phyloP scores from a whole-genome alignment of 331 rosid species.

The Cydonia oblonga region DNA sequence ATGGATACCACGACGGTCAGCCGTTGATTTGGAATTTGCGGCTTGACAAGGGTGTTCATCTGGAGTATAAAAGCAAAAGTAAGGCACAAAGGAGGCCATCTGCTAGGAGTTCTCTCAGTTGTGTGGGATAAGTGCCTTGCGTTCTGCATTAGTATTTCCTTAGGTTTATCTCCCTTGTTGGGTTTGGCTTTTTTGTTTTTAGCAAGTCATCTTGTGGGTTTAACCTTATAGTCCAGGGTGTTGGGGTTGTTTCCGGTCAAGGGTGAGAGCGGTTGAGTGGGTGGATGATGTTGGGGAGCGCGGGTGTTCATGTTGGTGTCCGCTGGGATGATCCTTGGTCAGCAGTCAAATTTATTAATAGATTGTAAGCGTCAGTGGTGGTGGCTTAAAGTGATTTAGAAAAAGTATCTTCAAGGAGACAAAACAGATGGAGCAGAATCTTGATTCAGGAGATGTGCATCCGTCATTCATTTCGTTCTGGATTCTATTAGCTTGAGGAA shows the following conservation, averaged over 20 bases:
- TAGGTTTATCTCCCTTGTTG: neutral
- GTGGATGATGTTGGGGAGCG: neutral
- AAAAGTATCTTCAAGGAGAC: slow-evolving; percentile 52
- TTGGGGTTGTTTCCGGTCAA: neutral
- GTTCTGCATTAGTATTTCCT: neutral
- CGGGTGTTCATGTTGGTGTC: slow-evolving; percentile 4
- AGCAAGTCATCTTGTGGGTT: slow-evolving; percentile 1
- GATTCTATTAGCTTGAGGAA: slow-evolving; percentile 81
- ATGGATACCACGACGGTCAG: slow-evolving; percentile 1
- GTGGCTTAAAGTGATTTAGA: slow-evolving; percentile 38
- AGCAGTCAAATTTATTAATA: slow-evolving; percentile 29
- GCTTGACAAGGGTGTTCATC: slow-evolving; percentile 12
- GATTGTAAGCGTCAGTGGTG: slow-evolving; percentile 31
- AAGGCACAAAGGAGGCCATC: neutral
- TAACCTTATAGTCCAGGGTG: neutral
- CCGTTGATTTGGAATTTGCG: slow-evolving; percentile 16
- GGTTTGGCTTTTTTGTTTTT: slow-evolving; percentile 7
- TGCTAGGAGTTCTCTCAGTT: slow-evolving; percentile 9
- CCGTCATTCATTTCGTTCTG: slow-evolving; percentile 89
- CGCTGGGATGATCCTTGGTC: slow-evolving; percentile 23
- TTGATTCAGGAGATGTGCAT: slow-evolving; percentile 67
- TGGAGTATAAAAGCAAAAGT: slow-evolving; percentile 6
- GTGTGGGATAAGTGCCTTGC: neutral
- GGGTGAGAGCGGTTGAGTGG: neutral
- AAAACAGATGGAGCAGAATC: slow-evolving; percentile 57